These are phyloP conservation scores for Ustilago trichophora DNA, from an alignment of 1,284 basidiomycete genomes.

Conservation along the genomic window DNA sequence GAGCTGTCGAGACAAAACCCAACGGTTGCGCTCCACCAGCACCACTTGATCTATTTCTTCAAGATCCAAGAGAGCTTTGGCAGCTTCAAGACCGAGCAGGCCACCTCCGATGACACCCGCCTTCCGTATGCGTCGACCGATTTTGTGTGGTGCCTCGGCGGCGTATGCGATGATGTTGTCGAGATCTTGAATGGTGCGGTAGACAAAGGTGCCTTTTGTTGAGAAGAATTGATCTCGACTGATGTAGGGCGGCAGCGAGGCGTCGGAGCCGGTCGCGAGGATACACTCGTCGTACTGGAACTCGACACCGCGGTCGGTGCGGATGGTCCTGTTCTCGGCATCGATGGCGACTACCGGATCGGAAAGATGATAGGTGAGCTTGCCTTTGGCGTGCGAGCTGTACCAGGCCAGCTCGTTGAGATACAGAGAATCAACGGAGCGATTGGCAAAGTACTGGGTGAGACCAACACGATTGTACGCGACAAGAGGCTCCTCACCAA, in stretches of 20 bases:
- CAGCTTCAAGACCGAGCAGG: constrained; percentile 78
- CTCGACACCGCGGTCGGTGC: constrained; percentile 70
- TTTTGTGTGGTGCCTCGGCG: constrained; percentile 35
- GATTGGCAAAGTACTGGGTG: constrained; percentile 75
- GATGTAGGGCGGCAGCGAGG: constrained; percentile 75
- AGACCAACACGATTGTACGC: constrained; percentile 73
- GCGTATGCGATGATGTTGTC: constrained; percentile 55
- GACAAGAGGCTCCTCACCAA: constrained; percentile 75
- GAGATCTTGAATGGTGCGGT: constrained; percentile 73
- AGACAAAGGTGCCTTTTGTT: constrained; percentile 75
- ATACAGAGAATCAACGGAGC: constrained; percentile 75
- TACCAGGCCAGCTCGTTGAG: constrained; percentile 76
- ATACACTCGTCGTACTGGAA: constrained; percentile 72
- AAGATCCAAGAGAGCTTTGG: constrained; percentile 77
- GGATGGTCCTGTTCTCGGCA: constrained; percentile 69
- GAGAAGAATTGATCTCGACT: constrained; percentile 68
- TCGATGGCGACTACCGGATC: constrained; percentile 70
- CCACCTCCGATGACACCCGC: constrained; percentile 78
- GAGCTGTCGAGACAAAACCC: constrained; percentile 77
- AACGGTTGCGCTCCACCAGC: constrained; percentile 74
- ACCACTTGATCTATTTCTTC: constrained; percentile 69
- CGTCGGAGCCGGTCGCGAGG: constrained; percentile 77
- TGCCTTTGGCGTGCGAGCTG: constrained; percentile 62
- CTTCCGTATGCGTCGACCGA: constrained; percentile 42
- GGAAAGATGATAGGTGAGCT: constrained; percentile 59